These are phyloP conservation scores for Clonostachys chloroleuca DNA, from an alignment of 2,329 filamentous ascomycete genomes.

Conservation along the genomic window DNA sequence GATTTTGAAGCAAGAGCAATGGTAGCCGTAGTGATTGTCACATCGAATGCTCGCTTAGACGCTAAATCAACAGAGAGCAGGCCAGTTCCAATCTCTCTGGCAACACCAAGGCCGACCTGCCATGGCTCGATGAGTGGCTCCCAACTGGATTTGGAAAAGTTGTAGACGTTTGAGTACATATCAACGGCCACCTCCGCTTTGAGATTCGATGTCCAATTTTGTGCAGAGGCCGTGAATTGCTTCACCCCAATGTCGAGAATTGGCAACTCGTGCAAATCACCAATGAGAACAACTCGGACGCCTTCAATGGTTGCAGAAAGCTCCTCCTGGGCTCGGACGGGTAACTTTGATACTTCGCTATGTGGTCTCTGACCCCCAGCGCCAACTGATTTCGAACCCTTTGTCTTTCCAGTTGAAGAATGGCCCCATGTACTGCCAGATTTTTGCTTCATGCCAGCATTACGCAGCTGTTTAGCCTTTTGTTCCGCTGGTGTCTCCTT, in stretches of 20 bases:
- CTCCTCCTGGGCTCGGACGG: slow-evolving; percentile 53
- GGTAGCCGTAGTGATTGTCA: slow-evolving; percentile 88
- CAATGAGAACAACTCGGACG: slow-evolving; percentile 87
- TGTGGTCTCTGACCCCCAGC: slow-evolving; percentile 12
- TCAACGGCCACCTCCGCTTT: slow-evolving; percentile 88
- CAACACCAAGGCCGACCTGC: slow-evolving; percentile 88
- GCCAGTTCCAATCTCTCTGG: slow-evolving; percentile 71
- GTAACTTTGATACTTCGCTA: not conserved
- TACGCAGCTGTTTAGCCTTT: slow-evolving; percentile 50
- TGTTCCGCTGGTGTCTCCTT: slow-evolving; percentile 32
- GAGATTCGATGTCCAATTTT: slow-evolving; percentile 87
- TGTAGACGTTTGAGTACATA: slow-evolving; percentile 94
- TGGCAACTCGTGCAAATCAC: slow-evolving; percentile 91
- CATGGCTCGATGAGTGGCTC: slow-evolving; percentile 95
- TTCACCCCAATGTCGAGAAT: slow-evolving; percentile 93
- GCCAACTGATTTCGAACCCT: slow-evolving; percentile 25
- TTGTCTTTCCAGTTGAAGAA: slow-evolving; percentile 45
- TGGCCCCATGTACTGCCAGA: slow-evolving; percentile 51
- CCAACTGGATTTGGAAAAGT: slow-evolving; percentile 98
- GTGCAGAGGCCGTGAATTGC: slow-evolving; percentile 76
- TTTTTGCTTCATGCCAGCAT: slow-evolving; percentile 45
- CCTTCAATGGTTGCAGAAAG: slow-evolving; percentile 84
- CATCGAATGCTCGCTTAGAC: slow-evolving; percentile 85
- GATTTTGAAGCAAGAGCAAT: slow-evolving; percentile 94
- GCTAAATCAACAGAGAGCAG: slow-evolving; percentile 78